Percentiles rank a stretch among this genome's conserved stretches.
Evolutionary conservation across 2,329 filamentous ascomycete genomes (phyloP).

Genomic region (Monosporascus sp.): DNA sequence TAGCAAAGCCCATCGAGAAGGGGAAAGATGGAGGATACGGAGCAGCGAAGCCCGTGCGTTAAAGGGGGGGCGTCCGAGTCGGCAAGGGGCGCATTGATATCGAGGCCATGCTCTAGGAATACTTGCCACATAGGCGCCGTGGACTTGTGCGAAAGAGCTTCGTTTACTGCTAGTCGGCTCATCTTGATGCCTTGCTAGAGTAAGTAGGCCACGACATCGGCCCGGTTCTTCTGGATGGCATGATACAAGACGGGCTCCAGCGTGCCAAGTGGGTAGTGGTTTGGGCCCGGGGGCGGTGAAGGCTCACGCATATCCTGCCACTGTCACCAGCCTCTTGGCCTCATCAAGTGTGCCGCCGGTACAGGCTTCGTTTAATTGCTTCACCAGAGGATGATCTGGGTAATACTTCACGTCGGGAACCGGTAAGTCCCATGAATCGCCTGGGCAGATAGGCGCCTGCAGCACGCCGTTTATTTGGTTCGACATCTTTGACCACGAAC

Average conservation of each 20-base stretch:
- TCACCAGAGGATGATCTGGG: slow-evolving; percentile 6
- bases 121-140: slow-evolving; percentile 5
- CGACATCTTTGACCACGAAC: too few species aligned
- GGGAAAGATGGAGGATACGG: background rate
- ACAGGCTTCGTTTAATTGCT: slow-evolving; percentile 4
- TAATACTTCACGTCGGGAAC: slow-evolving; percentile 5
- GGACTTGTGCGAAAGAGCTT: slow-evolving; percentile 1
- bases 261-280: slow-evolving; percentile 3
- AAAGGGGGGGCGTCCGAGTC: background rate
- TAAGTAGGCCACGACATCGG: slow-evolving; percentile 4
- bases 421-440: slow-evolving; percentile 4
- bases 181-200: slow-evolving; percentile 3
- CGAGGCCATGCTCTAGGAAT: slow-evolving; percentile 4
- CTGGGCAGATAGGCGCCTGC: background rate
- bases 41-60: background rate
- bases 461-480: too few species aligned
- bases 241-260: slow-evolving; percentile 5
- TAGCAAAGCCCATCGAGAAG: background rate
- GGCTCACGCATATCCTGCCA: slow-evolving; percentile 2
- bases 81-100: slow-evolving; percentile 4
- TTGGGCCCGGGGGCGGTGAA: slow-evolving; percentile 1
- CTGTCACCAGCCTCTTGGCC: slow-evolving; percentile 1
- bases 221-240: slow-evolving; percentile 3
- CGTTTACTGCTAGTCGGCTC: background rate
- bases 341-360: slow-evolving; percentile 2